A percentile compares a stretch with the other conserved stretches of the same genome.
phyloP scores from a whole-genome alignment of 495 filamentous ascomycete genomes.

The Delitschia confertaspora region DNA sequence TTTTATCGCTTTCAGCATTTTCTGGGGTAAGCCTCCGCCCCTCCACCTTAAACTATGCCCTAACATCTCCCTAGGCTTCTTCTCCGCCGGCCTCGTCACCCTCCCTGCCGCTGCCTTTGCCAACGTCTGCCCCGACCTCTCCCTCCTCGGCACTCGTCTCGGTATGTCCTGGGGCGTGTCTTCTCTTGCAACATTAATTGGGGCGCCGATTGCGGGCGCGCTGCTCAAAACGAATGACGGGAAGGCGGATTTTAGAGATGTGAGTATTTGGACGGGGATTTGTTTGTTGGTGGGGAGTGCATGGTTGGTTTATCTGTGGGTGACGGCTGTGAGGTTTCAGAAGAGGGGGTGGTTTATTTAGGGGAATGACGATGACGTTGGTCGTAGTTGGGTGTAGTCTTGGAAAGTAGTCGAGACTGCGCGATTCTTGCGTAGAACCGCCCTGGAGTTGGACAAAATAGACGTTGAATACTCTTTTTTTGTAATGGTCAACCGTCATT shows the following conservation, averaged over 20 bases:
- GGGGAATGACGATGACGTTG: too few relatives aligned
- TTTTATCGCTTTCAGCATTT: constrained; percentile 22
- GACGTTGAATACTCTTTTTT: too few relatives aligned
- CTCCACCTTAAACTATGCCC: not conserved
- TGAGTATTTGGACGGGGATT: constrained; percentile 19
- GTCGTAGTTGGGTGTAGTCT: too few relatives aligned
- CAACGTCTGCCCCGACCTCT: constrained; percentile 21
- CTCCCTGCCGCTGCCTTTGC: constrained; percentile 21
- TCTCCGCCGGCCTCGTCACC: constrained; percentile 24
- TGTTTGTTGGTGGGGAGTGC: constrained; percentile 16
- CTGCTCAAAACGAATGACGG: constrained; percentile 18
- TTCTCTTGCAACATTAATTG: constrained; percentile 17
- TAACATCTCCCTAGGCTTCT: constrained; percentile 14
- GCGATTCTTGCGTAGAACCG: too few relatives aligned
- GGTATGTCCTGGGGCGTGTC: constrained; percentile 27
- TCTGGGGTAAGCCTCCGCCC: constrained; percentile 19
- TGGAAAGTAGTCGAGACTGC: too few relatives aligned
- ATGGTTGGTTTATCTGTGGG: constrained; percentile 19
- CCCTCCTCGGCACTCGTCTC: constrained; percentile 19
- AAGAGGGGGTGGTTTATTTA: constrained; percentile 15
- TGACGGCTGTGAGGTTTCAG: constrained; percentile 6
- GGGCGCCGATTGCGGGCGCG: constrained; percentile 24
- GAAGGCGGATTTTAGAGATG: constrained; percentile 14
- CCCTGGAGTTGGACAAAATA: too few relatives aligned
- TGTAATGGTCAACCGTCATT: too few relatives aligned